These are phyloP conservation scores for Spinellus fusiger DNA, from an alignment of 192 early-diverging fungal genomes.

Conservation along the genomic window DNA sequence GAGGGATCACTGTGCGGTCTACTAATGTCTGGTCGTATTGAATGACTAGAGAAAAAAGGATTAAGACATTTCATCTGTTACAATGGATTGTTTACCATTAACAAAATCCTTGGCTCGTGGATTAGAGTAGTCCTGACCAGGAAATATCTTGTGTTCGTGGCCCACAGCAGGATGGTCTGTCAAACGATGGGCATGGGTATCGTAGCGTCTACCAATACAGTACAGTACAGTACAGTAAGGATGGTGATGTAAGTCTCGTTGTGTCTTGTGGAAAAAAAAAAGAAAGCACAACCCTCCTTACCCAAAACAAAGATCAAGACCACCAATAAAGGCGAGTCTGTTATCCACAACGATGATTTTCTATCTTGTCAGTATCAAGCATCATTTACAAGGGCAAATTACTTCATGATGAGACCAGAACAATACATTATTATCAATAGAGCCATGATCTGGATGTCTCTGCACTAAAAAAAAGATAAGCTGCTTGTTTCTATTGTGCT, in stretches of 20 bases:
- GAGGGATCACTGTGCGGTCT: slow-evolving; percentile 34
- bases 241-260: too few species aligned
- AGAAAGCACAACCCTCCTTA: not conserved
- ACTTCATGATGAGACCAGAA: slow-evolving; percentile 80
- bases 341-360: slow-evolving; percentile 79
- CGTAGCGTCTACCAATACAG: slow-evolving; percentile 61
- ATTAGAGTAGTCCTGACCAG: slow-evolving; percentile 88
- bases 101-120: slow-evolving; percentile 75
- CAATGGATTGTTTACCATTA: slow-evolving; percentile 33
- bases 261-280: not conserved
- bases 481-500: not conserved
- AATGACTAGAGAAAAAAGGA: slow-evolving; percentile 3
- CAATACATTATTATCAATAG: slow-evolving; percentile 48
- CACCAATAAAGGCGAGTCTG: slow-evolving; percentile 78
- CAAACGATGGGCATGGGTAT: slow-evolving; percentile 75
- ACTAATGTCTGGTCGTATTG: slow-evolving; percentile 30
- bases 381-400: not conserved
- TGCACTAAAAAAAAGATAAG: slow-evolving; percentile 41
- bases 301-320: slow-evolving; percentile 82
- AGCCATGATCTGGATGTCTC: slow-evolving; percentile 74
- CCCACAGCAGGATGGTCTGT: slow-evolving; percentile 54
- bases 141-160: slow-evolving; percentile 40
- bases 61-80: not conserved
- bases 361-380: slow-evolving; percentile 18
- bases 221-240: not conserved